These are phyloP conservation scores for Eucalyptus virginea DNA, from an alignment of 345 rosid genomes.

Conservation along the genomic window DNA sequence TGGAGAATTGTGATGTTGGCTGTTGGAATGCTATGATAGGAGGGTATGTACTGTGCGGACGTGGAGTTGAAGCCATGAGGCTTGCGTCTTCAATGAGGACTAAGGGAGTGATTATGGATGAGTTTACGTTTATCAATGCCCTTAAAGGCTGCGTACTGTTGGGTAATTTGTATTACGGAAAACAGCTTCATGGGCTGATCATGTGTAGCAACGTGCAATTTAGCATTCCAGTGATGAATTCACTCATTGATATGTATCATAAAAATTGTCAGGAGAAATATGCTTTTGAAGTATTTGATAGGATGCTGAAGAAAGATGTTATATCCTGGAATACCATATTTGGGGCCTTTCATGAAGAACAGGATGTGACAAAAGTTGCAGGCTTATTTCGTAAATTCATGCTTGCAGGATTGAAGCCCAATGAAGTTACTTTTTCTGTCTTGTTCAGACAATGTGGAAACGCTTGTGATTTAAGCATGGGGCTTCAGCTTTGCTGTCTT, in stretches of 20 bases:
- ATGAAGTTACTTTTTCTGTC: conserved; percentile 10
- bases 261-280: conserved; percentile 1
- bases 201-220: background rate
- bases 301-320: conserved; percentile 11
- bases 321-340: conserved; percentile 24
- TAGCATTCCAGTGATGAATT: conserved; percentile 7
- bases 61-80: conserved; percentile 11
- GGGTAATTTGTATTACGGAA: conserved; percentile 11
- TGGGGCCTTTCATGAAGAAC: conserved; percentile 1
- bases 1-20: conserved; percentile 6
- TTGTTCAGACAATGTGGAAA: conserved; percentile 20
- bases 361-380: background rate
- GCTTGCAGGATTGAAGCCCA: conserved; percentile 8
- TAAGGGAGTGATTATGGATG: conserved; percentile 9
- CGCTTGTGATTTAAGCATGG: conserved; percentile 3
- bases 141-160: conserved; percentile 15
- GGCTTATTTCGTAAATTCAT: conserved; percentile 8
- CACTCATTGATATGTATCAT: conserved; percentile 25
- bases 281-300: conserved; percentile 8
- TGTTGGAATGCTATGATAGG: conserved; percentile 37
- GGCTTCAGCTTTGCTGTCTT: conserved; percentile 22
- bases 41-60: conserved; percentile 19
- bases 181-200: conserved; percentile 21
- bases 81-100: conserved; percentile 1
- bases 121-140: conserved; percentile 10